Conservation (phyloP, 305 asterid species). For the Plantago coronopus region DNA sequence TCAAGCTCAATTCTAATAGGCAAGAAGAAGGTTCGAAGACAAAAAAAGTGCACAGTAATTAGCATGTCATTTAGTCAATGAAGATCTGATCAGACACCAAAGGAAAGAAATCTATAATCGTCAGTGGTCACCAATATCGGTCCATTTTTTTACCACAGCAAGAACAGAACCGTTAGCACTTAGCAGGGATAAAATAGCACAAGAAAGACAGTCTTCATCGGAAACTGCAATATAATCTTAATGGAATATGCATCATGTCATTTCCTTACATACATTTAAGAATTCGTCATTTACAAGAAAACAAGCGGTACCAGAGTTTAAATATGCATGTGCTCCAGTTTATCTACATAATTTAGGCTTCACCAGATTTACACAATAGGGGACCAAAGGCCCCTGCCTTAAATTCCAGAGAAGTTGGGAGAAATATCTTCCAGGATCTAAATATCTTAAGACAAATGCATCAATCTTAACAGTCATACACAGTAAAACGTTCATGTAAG, state of each 20-base stretch:
- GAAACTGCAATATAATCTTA: too few species aligned
- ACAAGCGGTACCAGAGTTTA: too few species aligned
- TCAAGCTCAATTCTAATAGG: conserved; percentile 9
- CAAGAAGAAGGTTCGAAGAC: not conserved
- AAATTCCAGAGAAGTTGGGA: too few species aligned
- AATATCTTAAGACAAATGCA: too few species aligned
- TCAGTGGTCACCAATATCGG: not conserved
- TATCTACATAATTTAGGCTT: not conserved
- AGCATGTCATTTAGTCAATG: not conserved
- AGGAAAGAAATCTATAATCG: not conserved
- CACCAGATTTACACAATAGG: not conserved
- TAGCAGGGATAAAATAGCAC: too few species aligned
- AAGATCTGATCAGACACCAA: not conserved
- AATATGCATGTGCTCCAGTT: not conserved
- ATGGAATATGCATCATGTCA: not conserved
- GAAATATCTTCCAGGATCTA: too few species aligned
- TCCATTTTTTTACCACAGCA: not conserved
- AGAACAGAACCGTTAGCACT: too few species aligned
- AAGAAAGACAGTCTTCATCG: too few species aligned
- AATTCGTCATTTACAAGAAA: not conserved
- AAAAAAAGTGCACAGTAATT: not conserved
- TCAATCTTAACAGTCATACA: too few species aligned
- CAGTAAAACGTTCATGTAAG: too few species aligned
- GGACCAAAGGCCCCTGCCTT: too few species aligned
- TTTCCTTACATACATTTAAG: not conserved